Conservation (phyloP, 371 early-diverging fungal genomes). For the Mucor piriformis region DNA sequence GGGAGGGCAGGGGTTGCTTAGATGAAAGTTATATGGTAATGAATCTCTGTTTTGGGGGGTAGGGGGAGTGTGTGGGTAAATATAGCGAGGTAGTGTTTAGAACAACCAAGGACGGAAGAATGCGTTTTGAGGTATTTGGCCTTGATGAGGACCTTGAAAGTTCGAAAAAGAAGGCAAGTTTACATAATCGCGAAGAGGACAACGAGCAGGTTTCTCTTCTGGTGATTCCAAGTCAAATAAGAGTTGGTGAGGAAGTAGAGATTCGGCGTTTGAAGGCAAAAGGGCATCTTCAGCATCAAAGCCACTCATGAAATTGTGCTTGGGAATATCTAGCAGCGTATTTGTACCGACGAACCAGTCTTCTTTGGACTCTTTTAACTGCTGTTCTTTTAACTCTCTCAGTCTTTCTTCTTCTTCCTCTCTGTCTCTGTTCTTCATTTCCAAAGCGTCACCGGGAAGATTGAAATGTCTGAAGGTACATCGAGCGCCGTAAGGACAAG, state of each 20-base stretch:
- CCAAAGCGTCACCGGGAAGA: constrained; percentile 24
- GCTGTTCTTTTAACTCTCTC: constrained; percentile 2
- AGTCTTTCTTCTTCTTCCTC: constrained; percentile 18
- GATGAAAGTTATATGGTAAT: not conserved
- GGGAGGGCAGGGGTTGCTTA: not conserved
- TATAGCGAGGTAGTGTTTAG: constrained; percentile 6
- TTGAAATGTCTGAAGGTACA: constrained; percentile 93
- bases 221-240: constrained; percentile 34
- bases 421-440: constrained; percentile 24
- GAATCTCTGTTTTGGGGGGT: constrained; percentile 8
- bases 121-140: constrained; percentile 8
- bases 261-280: constrained; percentile 37
- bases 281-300: constrained; percentile 22
- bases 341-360: constrained; percentile 17
- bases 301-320: constrained; percentile 10
- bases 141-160: constrained; percentile 12
- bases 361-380: constrained; percentile 3
- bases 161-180: constrained; percentile 21
- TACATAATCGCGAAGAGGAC: constrained; percentile 26
- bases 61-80: not conserved
- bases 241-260: constrained; percentile 38
- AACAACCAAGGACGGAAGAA: constrained; percentile 32
- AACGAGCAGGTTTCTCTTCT: constrained; percentile 14
- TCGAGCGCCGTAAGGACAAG: constrained; percentile 93
- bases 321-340: not conserved